These are phyloP conservation scores for Aspergillus versicolor DNA, from an alignment of 2,329 filamentous ascomycete species.

Conservation along the genomic window DNA sequence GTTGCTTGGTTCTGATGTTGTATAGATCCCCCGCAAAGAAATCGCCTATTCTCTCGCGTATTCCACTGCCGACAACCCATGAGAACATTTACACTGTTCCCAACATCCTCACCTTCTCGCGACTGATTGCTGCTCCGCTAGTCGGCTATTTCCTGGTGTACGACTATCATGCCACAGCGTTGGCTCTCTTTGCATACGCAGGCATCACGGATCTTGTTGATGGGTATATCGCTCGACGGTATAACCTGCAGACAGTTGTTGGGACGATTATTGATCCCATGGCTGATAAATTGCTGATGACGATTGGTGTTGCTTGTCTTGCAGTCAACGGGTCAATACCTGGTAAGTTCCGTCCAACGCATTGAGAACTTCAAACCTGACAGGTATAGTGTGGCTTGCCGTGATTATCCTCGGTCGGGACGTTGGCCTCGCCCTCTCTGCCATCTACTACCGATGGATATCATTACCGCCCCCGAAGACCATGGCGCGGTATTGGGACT, in stretches of 20 bases:
- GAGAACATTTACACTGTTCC: slow-evolving; percentile 98
- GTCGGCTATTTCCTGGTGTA: slow-evolving; percentile 88
- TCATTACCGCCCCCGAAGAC: slow-evolving; percentile 92
- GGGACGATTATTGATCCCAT: slow-evolving; percentile 94
- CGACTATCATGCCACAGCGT: slow-evolving; percentile 73
- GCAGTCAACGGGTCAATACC: slow-evolving; percentile 81
- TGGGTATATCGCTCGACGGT: slow-evolving; percentile 86
- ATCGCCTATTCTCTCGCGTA: slow-evolving; percentile 32
- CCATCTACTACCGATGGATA: slow-evolving; percentile 95
- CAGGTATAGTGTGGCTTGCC: slow-evolving; percentile 71
- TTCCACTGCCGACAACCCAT: slow-evolving; percentile 46
- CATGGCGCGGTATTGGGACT: slow-evolving; percentile 92
- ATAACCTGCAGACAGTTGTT: slow-evolving; percentile 87
- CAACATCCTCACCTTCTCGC: slow-evolving; percentile 85
- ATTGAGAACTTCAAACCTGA: neutral
- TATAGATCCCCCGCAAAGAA: slow-evolving; percentile 27
- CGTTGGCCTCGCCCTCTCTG: slow-evolving; percentile 75
- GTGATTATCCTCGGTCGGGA: slow-evolving; percentile 89
- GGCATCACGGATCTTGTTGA: slow-evolving; percentile 89
- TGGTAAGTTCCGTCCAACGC: slow-evolving; percentile 50
- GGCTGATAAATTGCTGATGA: slow-evolving; percentile 97
- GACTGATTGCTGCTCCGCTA: slow-evolving; percentile 76
- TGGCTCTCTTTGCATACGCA: slow-evolving; percentile 87
- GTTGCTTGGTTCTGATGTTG: slow-evolving; percentile 1
- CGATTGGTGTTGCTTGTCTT: slow-evolving; percentile 79